Evolutionary conservation across 1,284 basidiomycete genomes (phyloP), one percentile per base, ranked within the genome.

Genomic region (Coriolopsis trogii): DNA sequence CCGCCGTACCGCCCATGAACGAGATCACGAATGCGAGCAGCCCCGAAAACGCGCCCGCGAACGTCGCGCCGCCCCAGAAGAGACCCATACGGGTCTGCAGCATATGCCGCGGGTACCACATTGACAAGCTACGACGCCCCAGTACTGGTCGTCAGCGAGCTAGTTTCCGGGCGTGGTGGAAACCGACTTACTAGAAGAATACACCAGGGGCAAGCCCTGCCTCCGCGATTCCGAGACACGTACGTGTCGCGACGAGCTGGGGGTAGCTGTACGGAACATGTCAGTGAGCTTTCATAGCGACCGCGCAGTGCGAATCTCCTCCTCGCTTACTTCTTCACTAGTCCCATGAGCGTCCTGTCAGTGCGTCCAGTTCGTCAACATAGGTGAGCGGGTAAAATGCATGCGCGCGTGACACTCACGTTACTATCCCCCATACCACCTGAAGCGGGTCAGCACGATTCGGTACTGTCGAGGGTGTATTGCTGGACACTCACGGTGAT

Each of bases 161-260:
- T 2, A 23, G 20, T 6, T 20, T 12, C 15, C 15, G 21, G 12
- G 24, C 25, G 15, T 29, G 9, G 6, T 3, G 39, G 10, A 8
- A 25, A 8, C 20, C 2, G 10, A 63, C 67, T 23, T 21, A 70
- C 70, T 85, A 86, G 65, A 84, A 87, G 1, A 79, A 77, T 2
- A 86, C 82, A 13, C 86, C 84, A 3, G 85, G 85, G 55, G 86
- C 84, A 20, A 89, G 65, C 0, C 87, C 87, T 2, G 84, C 81
- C 65, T 90, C 87, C 0, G 85, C 77, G 0, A 87, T 63, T 1
- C 88, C 87, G 0, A 89, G 76, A 47, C 73, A 81, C 7, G 82
- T 73, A 28, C 81, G 81, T 9, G 72, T 73, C 12, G 77, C 84
- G 10, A 86, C 76, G 3, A 87, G 75, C 60, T 87, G 78, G 10